Percentiles rank a stretch among this genome's conserved stretches.
Conservation (phyloP, 345 rosid species). For the Gossypium mustelinum region DNA sequence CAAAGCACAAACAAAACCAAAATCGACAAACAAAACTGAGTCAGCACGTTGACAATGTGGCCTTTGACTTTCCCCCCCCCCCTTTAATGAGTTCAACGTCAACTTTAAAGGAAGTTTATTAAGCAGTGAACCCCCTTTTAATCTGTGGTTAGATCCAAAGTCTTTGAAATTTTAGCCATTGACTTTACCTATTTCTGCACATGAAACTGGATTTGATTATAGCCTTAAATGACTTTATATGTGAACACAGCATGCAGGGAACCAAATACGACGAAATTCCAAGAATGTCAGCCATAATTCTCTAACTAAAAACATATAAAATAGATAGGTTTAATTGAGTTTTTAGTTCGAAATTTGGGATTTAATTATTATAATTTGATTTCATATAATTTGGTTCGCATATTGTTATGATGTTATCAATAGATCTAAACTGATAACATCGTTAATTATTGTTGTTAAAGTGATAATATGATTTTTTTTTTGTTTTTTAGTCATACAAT, state of each 20-base stretch:
- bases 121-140: not conserved
- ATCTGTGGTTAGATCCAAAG: not conserved
- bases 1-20: not conserved
- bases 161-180: not conserved
- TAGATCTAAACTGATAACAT: too few relatives aligned
- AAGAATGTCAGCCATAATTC: not conserved
- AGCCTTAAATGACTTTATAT: not conserved
- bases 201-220: not conserved
- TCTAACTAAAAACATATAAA: not conserved
- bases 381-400: too few relatives aligned
- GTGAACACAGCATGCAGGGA: not conserved
- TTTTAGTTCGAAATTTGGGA: too few relatives aligned
- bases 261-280: not conserved
- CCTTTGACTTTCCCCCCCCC: not conserved
- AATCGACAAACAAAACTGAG: not conserved
- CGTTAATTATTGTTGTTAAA: too few relatives aligned
- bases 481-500: too few relatives aligned
- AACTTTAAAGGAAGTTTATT: not conserved
- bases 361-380: too few relatives aligned
- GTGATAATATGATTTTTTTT: too few relatives aligned
- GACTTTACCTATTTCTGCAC: not conserved
- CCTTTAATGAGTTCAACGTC: not conserved
- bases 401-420: too few relatives aligned
- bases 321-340: not conserved
- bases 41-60: constrained; percentile 2